A percentile compares a stretch with the other conserved stretches of the same genome.
phyloP scores from a whole-genome alignment of 2,329 filamentous ascomycete genomes.

The Talaromyces marneffei region DNA sequence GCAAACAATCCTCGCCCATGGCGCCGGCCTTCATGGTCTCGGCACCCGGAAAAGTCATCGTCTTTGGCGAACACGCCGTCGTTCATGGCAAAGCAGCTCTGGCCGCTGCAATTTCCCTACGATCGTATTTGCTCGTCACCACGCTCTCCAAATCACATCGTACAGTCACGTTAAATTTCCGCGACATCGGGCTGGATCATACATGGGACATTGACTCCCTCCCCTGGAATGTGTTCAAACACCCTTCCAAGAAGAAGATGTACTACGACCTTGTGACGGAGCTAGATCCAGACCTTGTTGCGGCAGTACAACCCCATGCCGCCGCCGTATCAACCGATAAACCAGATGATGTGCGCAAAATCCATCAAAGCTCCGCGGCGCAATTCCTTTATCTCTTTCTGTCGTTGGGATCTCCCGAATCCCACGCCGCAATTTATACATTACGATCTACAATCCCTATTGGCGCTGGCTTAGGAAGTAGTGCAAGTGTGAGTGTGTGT shows the following conservation, averaged over 20 bases:
- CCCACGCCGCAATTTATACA: conserved; percentile 79
- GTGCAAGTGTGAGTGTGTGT: conserved; percentile 90
- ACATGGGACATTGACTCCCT: conserved; percentile 91
- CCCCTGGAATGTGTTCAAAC: conserved; percentile 77
- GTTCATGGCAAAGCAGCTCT: conserved; percentile 96
- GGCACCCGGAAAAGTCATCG: conserved; percentile 94
- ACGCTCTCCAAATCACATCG: conserved; percentile 87
- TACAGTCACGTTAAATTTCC: conserved; percentile 81
- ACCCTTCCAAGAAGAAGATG: conserved; percentile 80
- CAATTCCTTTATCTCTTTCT: conserved; percentile 92
- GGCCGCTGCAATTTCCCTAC: conserved; percentile 87
- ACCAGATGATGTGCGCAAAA: conserved; percentile 68
- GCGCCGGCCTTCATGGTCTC: conserved; percentile 96
- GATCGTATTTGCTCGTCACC: conserved; percentile 94
- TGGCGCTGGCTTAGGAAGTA: conserved; percentile 83
- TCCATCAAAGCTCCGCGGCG: conserved; percentile 73
- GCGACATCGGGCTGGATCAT: conserved; percentile 82
- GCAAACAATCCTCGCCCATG: conserved; percentile 52
- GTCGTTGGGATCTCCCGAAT: conserved; percentile 72
- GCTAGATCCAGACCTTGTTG: conserved; percentile 76
- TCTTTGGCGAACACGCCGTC: conserved; percentile 97
- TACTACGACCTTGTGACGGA: conserved; percentile 86
- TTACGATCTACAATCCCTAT: conserved; percentile 91
- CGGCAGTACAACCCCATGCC: conserved; percentile 74
- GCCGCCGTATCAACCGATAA: conserved; percentile 60